Conservation (phyloP, 2,329 filamentous ascomycete genomes). For the Trichoderma lentiforme region DNA sequence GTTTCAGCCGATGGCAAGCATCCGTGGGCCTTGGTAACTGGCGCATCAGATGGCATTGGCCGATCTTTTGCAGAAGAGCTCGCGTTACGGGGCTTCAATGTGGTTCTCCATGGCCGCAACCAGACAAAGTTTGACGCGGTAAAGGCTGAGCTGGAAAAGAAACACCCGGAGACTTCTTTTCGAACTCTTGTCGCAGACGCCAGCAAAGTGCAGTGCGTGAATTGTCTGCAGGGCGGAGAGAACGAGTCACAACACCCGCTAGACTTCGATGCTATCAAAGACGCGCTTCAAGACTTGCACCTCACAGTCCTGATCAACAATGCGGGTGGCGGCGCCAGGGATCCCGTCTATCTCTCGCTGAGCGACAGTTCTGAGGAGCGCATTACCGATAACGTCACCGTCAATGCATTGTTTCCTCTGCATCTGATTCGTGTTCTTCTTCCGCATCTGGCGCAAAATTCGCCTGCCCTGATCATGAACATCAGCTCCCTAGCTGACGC, state of each 20-base stretch:
- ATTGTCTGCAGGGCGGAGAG: not conserved
- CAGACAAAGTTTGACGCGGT: slow-evolving; percentile 43
- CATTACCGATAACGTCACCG: slow-evolving; percentile 39
- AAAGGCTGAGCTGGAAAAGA: slow-evolving; percentile 35
- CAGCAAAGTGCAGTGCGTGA: slow-evolving; percentile 6
- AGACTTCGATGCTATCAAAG: slow-evolving; percentile 24
- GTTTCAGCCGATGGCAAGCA: not conserved
- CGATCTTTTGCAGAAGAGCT: slow-evolving; percentile 49
- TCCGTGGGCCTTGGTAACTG: slow-evolving; percentile 50
- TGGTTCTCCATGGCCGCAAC: slow-evolving; percentile 57
- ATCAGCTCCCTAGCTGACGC: slow-evolving; percentile 45
- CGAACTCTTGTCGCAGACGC: slow-evolving; percentile 45
- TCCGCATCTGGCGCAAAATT: slow-evolving; percentile 39
- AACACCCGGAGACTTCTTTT: slow-evolving; percentile 40
- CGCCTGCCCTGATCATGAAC: slow-evolving; percentile 48
- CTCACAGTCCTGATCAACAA: slow-evolving; percentile 58
- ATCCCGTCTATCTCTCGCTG: slow-evolving; percentile 35
- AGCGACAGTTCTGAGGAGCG: slow-evolving; percentile 34
- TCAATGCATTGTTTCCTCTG: slow-evolving; percentile 49
- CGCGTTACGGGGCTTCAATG: slow-evolving; percentile 50
- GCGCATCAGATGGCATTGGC: slow-evolving; percentile 55
- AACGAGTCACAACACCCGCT: not conserved
- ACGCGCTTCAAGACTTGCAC: slow-evolving; percentile 30
- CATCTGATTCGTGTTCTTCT: slow-evolving; percentile 44
- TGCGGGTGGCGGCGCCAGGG: slow-evolving; percentile 38